These are phyloP conservation scores for Raphanus hybrid DNA, from an alignment of 441 rosid species.

Conservation along the genomic window DNA sequence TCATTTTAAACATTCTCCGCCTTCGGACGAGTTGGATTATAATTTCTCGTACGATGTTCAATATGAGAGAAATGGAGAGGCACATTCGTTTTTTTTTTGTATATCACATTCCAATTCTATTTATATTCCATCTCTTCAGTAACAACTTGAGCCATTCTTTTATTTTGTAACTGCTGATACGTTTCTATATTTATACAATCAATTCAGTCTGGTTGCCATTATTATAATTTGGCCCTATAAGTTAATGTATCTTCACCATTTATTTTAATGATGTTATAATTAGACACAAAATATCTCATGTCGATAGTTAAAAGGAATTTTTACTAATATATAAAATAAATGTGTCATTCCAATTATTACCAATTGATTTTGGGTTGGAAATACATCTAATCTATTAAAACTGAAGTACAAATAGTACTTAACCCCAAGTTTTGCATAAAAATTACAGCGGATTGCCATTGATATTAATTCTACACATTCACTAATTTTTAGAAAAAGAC, in stretches of 20 bases:
- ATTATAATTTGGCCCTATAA: not conserved
- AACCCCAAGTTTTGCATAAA: too few species aligned
- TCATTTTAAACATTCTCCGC: conserved; percentile 20
- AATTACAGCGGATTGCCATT: too few species aligned
- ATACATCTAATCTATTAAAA: too few species aligned
- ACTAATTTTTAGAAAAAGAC: too few species aligned
- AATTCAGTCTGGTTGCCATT: not conserved
- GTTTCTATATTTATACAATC: conserved; percentile 10
- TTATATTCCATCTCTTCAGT: conserved; percentile 7
- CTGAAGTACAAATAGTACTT: too few species aligned
- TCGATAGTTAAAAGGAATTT: too few species aligned
- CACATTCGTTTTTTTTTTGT: conserved; percentile 21
- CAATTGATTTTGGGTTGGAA: too few species aligned
- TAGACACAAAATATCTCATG: too few species aligned
- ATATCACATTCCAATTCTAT: conserved; percentile 7
- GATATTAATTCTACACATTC: too few species aligned
- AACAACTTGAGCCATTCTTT: conserved; percentile 6
- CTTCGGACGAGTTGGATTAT: conserved; percentile 43
- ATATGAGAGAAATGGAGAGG: conserved; percentile 36
- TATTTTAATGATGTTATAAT: too few species aligned
- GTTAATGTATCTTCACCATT: not conserved
- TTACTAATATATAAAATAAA: too few species aligned
- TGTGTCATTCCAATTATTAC: too few species aligned
- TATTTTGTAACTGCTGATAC: not conserved
- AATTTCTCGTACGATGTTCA: conserved; percentile 39